These are phyloP conservation scores for Oidium heveae DNA, from an alignment of 2,329 filamentous ascomycete species.

Conservation along the genomic window DNA sequence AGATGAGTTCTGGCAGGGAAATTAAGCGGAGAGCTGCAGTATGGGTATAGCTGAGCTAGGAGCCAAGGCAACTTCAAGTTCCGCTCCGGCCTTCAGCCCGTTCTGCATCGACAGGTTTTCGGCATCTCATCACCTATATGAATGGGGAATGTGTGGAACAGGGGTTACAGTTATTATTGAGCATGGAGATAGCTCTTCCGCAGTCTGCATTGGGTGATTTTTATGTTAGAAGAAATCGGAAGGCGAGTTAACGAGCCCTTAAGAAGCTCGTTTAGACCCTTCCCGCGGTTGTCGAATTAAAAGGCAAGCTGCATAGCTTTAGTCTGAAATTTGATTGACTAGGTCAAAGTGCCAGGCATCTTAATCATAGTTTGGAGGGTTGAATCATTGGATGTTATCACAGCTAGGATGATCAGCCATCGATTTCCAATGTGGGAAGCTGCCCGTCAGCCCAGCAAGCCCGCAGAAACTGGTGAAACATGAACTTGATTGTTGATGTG, in stretches of 20 bases:
- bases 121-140: not conserved
- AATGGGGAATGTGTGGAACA: too few species aligned
- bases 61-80: not conserved
- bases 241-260: not conserved
- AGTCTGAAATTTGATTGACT: not conserved
- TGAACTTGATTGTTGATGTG: not conserved
- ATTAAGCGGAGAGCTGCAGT: not conserved
- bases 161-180: too few species aligned
- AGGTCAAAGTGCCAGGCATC: not conserved
- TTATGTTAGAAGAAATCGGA: not conserved
- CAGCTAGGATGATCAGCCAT: not conserved
- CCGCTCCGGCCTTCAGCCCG: not conserved
- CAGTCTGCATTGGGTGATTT: not conserved
- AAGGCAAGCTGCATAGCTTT: conserved; percentile 1
- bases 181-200: not conserved
- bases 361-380: not conserved
- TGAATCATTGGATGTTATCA: not conserved
- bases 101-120: not conserved
- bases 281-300: not conserved
- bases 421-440: not conserved
- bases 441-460: not conserved
- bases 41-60: not conserved
- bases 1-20: not conserved
- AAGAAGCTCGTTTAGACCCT: not conserved
- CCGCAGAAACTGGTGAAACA: not conserved